Evolutionary conservation across 2,329 filamentous ascomycete genomes (phyloP).

Genomic region (Aspergillus felis): DNA sequence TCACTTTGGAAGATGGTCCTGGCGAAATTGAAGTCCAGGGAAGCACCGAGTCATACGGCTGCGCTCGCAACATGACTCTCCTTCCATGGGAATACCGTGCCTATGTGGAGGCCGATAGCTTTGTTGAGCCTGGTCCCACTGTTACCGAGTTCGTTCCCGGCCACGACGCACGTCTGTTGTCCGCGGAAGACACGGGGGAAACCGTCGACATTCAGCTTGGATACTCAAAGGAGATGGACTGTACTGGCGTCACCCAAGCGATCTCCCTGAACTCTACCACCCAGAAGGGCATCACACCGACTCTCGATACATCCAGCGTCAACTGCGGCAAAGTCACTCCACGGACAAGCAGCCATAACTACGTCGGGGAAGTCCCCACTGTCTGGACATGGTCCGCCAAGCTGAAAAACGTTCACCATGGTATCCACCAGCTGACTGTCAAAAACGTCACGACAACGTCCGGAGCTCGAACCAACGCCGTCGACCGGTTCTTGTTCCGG

Average conservation of each 20-base stretch:
- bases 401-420: slow-evolving; percentile 55
- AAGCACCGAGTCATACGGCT: slow-evolving; percentile 49
- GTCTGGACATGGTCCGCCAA: slow-evolving; percentile 52
- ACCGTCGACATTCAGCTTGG: slow-evolving; percentile 49
- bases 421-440: slow-evolving; percentile 55
- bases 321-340: neutral
- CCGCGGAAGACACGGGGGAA: slow-evolving; percentile 37
- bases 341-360: slow-evolving; percentile 13
- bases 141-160: slow-evolving; percentile 58
- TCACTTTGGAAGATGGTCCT: slow-evolving; percentile 45
- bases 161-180: slow-evolving; percentile 57
- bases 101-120: slow-evolving; percentile 52
- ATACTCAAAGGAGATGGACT: slow-evolving; percentile 59
- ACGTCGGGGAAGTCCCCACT: slow-evolving; percentile 42
- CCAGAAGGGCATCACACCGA: slow-evolving; percentile 39
- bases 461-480: slow-evolving; percentile 45
- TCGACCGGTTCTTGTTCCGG: slow-evolving; percentile 59
- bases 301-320: slow-evolving; percentile 27
- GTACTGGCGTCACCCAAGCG: slow-evolving; percentile 46
- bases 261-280: slow-evolving; percentile 53
- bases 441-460: slow-evolving; percentile 47
- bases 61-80: slow-evolving; percentile 50
- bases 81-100: slow-evolving; percentile 55
- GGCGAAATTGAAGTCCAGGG: slow-evolving; percentile 48
- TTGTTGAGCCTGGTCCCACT: slow-evolving; percentile 50